Evolutionary conservation across 2,329 filamentous ascomycete species (phyloP).

Genomic region (Apiospora phragmitis): DNA sequence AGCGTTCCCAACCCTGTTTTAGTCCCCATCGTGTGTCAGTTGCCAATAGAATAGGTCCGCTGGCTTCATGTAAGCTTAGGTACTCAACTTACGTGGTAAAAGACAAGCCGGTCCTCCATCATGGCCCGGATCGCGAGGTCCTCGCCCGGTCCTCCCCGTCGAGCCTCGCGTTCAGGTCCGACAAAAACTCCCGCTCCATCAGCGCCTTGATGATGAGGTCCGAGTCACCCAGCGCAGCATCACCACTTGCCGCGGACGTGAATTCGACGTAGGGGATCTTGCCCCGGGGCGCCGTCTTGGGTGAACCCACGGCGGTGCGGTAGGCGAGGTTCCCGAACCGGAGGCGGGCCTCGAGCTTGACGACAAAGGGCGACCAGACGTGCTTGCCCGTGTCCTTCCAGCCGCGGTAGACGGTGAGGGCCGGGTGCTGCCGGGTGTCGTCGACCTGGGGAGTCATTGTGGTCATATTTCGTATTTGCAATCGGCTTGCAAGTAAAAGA

Average conservation of each 20-base stretch:
- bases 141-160: conserved; percentile 38
- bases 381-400: conserved; percentile 41
- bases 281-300: conserved; percentile 48
- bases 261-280: conserved; percentile 60
- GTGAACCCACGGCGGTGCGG: conserved; percentile 43
- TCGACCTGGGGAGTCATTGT: neutral
- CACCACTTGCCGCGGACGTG: neutral
- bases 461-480: neutral
- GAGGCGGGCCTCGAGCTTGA: conserved; percentile 62
- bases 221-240: conserved; percentile 47
- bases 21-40: neutral
- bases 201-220: conserved; percentile 53
- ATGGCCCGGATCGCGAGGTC: conserved; percentile 56
- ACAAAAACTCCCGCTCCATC: conserved; percentile 38
- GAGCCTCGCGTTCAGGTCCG: conserved; percentile 50
- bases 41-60: neutral
- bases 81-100: conserved; percentile 54
- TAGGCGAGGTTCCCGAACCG: conserved; percentile 54
- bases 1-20: conserved; percentile 49
- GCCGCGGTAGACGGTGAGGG: conserved; percentile 51
- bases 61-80: conserved; percentile 15
- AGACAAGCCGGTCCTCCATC: conserved; percentile 62
- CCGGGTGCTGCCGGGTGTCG: neutral
- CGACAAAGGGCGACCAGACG: conserved; percentile 63
- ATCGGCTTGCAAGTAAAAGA: neutral